These are phyloP conservation scores for Aspergillus aculeatus DNA, from an alignment of 2,329 filamentous ascomycete species.

Conservation along the genomic window DNA sequence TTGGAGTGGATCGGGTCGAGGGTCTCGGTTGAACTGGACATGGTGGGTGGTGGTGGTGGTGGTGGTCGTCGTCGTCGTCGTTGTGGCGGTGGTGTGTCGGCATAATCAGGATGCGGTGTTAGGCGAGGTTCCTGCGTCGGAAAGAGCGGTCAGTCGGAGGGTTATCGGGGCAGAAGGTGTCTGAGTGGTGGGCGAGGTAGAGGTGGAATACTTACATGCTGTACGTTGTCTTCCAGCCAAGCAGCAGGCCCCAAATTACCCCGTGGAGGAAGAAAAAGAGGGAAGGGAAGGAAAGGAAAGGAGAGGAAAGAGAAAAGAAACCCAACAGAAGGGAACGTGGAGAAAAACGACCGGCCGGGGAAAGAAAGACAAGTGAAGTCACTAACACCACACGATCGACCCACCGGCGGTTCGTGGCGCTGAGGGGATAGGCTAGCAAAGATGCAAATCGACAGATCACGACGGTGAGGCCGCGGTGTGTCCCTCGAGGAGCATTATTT, in stretches of 20 bases:
- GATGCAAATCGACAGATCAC: not conserved
- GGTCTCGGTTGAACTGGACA: constrained; percentile 3
- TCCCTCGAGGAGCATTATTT: not conserved
- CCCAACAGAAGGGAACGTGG: not conserved
- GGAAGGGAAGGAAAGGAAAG: not conserved
- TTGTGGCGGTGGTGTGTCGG: not conserved
- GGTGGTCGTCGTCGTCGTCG: too few species aligned
- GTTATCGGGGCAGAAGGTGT: not conserved
- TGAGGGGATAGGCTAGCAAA: not conserved
- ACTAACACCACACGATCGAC: not conserved
- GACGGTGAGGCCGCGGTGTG: not conserved
- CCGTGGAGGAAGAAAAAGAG: not conserved
- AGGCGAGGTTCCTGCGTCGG: not conserved
- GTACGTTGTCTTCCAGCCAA: not conserved
- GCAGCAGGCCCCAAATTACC: not conserved
- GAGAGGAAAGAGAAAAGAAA: not conserved
- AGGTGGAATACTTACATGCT: not conserved
- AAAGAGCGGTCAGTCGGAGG: not conserved
- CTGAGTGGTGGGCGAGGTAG: too few species aligned
- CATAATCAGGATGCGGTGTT: not conserved
- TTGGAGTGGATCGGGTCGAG: not conserved
- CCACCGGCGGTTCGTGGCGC: not conserved
- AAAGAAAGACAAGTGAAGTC: not conserved
- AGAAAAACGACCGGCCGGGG: not conserved
- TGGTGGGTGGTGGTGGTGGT: not conserved